phyloP scores from a whole-genome alignment of 768 basidiomycete species.

The Podaxis sp. region DNA sequence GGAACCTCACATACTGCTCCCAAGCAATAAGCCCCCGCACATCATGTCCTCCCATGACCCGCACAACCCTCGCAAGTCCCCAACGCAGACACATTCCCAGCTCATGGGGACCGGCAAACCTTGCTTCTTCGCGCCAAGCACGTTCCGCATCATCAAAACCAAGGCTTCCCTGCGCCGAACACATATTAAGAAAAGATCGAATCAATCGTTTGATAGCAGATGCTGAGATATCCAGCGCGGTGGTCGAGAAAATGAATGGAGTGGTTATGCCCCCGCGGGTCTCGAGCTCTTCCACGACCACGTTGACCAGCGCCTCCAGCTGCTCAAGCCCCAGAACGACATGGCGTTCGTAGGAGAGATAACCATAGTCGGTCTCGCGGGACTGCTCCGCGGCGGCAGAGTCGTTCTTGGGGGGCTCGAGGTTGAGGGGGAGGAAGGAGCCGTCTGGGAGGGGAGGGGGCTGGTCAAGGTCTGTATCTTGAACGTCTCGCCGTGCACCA shows the following conservation, averaged over 20 bases:
- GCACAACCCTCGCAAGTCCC: slow-evolving; percentile 80
- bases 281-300: slow-evolving; percentile 67
- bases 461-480: slow-evolving; percentile 28
- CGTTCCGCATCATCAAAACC: slow-evolving; percentile 43
- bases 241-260: slow-evolving; percentile 88
- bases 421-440: slow-evolving; percentile 50
- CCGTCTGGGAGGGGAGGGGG: slow-evolving; percentile 46
- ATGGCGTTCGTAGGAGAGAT: slow-evolving; percentile 70
- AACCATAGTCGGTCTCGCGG: slow-evolving; percentile 60
- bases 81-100: slow-evolving; percentile 91
- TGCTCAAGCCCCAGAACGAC: slow-evolving; percentile 77
- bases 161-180: slow-evolving; percentile 33
- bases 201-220: slow-evolving; percentile 77
- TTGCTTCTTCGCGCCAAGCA: slow-evolving; percentile 77
- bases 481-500: slow-evolving; percentile 35
- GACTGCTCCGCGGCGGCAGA: slow-evolving; percentile 33
- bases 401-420: slow-evolving; percentile 45
- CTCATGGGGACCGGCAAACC: slow-evolving; percentile 83
- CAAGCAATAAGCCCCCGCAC: slow-evolving; percentile 84
- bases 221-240: slow-evolving; percentile 82
- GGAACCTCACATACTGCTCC: slow-evolving; percentile 82
- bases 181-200: slow-evolving; percentile 74
- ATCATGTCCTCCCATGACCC: slow-evolving; percentile 67
- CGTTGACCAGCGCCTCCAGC: slow-evolving; percentile 68
- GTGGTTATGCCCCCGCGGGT: slow-evolving; percentile 79